These are phyloP conservation scores for Vigna unguiculata DNA, from an alignment of 306 rosid species.

Conservation along the genomic window DNA sequence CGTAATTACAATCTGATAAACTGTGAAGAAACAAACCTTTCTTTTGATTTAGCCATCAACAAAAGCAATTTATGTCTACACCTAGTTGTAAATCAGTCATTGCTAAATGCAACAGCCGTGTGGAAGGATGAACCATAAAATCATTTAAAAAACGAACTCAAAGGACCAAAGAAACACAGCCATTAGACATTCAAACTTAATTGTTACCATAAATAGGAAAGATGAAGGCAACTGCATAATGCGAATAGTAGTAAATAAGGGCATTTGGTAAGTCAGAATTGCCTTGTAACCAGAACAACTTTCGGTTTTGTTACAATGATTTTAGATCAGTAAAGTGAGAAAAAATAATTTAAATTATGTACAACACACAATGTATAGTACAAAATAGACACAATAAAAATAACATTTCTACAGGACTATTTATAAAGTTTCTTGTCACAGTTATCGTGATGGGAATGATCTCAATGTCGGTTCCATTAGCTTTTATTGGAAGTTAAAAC, in stretches of 20 bases:
- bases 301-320: neutral
- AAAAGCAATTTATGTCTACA: neutral
- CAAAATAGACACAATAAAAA: slow-evolving; percentile 1
- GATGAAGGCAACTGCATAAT: slow-evolving; percentile 6
- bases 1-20: slow-evolving; percentile 23
- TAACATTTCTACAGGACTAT: neutral
- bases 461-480: neutral
- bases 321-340: neutral
- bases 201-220: slow-evolving; percentile 4
- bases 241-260: neutral
- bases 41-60: slow-evolving; percentile 22
- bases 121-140: slow-evolving; percentile 17
- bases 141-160: slow-evolving; percentile 10
- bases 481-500: slow-evolving; percentile 27
- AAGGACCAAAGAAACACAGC: slow-evolving; percentile 11
- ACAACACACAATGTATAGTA: too few species aligned
- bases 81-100: neutral
- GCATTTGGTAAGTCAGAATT: slow-evolving; percentile 18
- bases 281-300: slow-evolving; percentile 1
- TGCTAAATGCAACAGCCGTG: slow-evolving; percentile 31
- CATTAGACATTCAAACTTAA: slow-evolving; percentile 10
- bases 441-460: slow-evolving; percentile 4
- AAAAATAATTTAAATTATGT: too few species aligned
- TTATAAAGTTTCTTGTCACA: slow-evolving; percentile 16
- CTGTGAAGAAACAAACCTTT: slow-evolving; percentile 15